Conservation (phyloP, 768 basidiomycete species). For the Agrocybe pediades region DNA sequence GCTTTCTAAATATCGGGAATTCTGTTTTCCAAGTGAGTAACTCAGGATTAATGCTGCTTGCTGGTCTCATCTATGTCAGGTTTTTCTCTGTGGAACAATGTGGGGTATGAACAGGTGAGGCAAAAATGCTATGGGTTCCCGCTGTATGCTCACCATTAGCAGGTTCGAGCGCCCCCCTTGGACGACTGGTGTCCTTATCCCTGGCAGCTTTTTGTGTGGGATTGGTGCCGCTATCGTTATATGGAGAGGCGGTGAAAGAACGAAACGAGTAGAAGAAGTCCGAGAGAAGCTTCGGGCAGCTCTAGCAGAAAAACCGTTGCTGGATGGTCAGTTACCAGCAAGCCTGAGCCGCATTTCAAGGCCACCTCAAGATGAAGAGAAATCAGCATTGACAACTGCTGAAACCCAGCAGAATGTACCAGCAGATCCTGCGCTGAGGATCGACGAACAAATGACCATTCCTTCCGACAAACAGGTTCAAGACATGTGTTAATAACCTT, state of each 20-base stretch:
- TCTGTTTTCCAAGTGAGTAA: conserved; percentile 71
- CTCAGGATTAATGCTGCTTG: neutral
- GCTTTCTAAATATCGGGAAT: conserved; percentile 73
- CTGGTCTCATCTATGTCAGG: conserved; percentile 29
- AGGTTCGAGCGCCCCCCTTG: conserved; percentile 69
- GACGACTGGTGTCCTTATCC: conserved; percentile 71
- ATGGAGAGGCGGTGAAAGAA: conserved; percentile 70
- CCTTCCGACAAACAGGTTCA: conserved; percentile 25
- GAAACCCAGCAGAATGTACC: conserved; percentile 13
- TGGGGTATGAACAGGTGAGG: conserved; percentile 78
- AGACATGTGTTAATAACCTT: neutral
- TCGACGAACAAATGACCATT: conserved; percentile 44
- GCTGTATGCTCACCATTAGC: neutral
- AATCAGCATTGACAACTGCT: neutral
- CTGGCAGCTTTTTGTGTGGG: conserved; percentile 73
- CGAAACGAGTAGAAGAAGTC: conserved; percentile 68
- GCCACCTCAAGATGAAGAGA: conserved; percentile 42
- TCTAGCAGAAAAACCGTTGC: conserved; percentile 28
- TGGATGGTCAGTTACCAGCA: conserved; percentile 28
- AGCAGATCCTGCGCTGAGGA: conserved; percentile 24
- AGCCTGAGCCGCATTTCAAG: conserved; percentile 44
- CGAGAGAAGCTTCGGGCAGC: conserved; percentile 57
- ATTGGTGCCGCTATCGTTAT: conserved; percentile 75
- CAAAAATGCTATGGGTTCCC: conserved; percentile 1
- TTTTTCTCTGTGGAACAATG: conserved; percentile 74